These are phyloP conservation scores for Sporothrix pseudoabietina DNA, from an alignment of 2,329 filamentous ascomycete genomes.

Conservation along the genomic window DNA sequence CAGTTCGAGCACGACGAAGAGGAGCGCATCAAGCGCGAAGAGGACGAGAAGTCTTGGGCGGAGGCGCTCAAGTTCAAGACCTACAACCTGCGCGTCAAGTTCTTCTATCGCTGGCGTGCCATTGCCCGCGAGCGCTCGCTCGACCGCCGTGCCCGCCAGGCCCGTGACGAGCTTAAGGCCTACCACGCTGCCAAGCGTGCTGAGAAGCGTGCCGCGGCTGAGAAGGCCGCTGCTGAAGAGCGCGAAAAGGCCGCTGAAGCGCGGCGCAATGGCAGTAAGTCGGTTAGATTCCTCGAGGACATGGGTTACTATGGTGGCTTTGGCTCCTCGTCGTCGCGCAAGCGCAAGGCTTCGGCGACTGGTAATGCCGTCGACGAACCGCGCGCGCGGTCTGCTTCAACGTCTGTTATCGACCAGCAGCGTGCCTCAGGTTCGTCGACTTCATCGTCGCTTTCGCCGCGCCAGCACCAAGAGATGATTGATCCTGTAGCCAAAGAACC, in stretches of 20 bases:
- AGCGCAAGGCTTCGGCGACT: slow-evolving; percentile 35
- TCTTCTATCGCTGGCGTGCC: slow-evolving; percentile 59
- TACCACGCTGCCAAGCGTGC: slow-evolving; percentile 41
- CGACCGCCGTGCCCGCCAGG: slow-evolving; percentile 54
- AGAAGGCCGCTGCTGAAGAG: slow-evolving; percentile 44
- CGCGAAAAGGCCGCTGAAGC: slow-evolving; percentile 29
- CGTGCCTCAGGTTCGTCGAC: slow-evolving; percentile 41
- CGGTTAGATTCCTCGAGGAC: slow-evolving; percentile 32
- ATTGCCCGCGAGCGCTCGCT: slow-evolving; percentile 53
- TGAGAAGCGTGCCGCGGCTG: slow-evolving; percentile 41
- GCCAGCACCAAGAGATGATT: slow-evolving; percentile 15
- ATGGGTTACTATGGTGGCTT: slow-evolving; percentile 33
- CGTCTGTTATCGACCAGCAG: slow-evolving; percentile 33
- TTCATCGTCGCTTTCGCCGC: slow-evolving; percentile 43
- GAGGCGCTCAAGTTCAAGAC: slow-evolving; percentile 53
- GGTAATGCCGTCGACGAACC: slow-evolving; percentile 37
- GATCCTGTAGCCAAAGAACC: neutral
- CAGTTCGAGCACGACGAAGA: slow-evolving; percentile 47
- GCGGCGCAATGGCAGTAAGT: slow-evolving; percentile 38
- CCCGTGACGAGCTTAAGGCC: slow-evolving; percentile 54
- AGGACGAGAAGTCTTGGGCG: slow-evolving; percentile 51
- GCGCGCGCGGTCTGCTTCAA: slow-evolving; percentile 13
- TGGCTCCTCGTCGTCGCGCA: slow-evolving; percentile 20
- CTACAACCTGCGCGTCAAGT: slow-evolving; percentile 56
- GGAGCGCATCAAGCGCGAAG: slow-evolving; percentile 49